Evolutionary conservation across 257 asterid genomes (phyloP).

Genomic region (Nicotiana obtusifolia): DNA sequence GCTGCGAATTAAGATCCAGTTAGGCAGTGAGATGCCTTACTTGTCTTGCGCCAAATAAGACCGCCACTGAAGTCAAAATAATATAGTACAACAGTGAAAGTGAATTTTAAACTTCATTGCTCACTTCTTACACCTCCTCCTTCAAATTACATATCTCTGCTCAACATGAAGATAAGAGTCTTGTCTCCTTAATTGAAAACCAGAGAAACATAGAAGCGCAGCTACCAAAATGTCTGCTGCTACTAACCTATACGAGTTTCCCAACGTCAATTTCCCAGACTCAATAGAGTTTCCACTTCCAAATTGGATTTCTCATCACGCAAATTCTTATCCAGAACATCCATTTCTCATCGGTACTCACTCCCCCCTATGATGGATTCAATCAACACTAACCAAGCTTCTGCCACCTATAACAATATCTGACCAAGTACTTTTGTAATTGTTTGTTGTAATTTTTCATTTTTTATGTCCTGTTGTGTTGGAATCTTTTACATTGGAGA

Average conservation of each 20-base stretch:
- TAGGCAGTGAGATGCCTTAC: too few species aligned
- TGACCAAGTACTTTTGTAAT: too few species aligned
- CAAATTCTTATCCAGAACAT: neutral
- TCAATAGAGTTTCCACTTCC: neutral
- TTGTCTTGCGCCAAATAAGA: too few species aligned
- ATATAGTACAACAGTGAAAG: too few species aligned
- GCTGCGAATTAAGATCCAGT: too few species aligned
- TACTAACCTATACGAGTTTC: neutral
- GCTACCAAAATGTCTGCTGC: neutral
- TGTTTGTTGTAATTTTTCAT: neutral
- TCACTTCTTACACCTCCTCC: neutral
- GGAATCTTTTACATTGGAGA: neutral
- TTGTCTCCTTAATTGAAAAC: neutral
- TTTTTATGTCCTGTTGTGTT: neutral
- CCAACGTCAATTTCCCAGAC: neutral
- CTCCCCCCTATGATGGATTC: slow-evolving; percentile 23
- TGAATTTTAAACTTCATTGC: too few species aligned
- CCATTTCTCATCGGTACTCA: neutral
- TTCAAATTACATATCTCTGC: neutral
- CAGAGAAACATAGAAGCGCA: neutral
- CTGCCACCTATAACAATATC: too few species aligned
- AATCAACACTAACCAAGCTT: slow-evolving; percentile 2
- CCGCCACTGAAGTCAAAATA: too few species aligned
- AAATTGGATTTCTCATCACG: neutral
- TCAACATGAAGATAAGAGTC: neutral